Evolutionary conservation across 2,329 filamentous ascomycete species (phyloP).

Genomic region (Scedosporium minutisporum): DNA sequence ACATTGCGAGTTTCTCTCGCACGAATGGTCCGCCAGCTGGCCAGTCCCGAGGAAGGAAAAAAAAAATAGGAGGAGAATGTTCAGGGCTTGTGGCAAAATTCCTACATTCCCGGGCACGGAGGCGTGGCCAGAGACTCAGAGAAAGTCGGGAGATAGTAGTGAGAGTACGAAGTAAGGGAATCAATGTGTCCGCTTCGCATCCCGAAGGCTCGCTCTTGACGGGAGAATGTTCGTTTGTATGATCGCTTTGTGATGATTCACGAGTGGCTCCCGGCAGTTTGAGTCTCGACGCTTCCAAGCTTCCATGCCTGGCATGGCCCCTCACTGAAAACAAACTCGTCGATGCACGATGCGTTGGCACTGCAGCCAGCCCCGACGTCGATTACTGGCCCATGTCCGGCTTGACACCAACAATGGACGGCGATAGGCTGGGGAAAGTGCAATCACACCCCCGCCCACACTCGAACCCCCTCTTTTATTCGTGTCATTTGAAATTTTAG

Average conservation of each 20-base stretch:
- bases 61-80: too few relatives aligned
- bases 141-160: too few relatives aligned
- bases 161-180: too few relatives aligned
- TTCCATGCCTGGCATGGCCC: not conserved
- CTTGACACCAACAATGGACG: not conserved
- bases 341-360: conserved; percentile 7
- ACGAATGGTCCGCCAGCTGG: not conserved
- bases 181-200: too few relatives aligned
- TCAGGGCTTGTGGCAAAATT: too few relatives aligned
- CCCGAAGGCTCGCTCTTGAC: too few relatives aligned
- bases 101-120: too few relatives aligned
- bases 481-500: not conserved
- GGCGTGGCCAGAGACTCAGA: too few relatives aligned
- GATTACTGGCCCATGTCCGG: not conserved
- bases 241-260: too few relatives aligned
- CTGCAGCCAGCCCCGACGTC: not conserved
- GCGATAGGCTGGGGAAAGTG: conserved; percentile 5
- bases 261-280: too few relatives aligned
- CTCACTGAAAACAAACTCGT: not conserved
- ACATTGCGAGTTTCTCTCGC: not conserved
- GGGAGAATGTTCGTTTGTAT: too few relatives aligned
- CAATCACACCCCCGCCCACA: not conserved
- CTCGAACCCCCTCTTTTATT: conserved; percentile 1
- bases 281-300: not conserved
- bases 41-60: not conserved